phyloP scores from a whole-genome alignment of 139 green algal genomes.

The Picochlorum sp. region DNA sequence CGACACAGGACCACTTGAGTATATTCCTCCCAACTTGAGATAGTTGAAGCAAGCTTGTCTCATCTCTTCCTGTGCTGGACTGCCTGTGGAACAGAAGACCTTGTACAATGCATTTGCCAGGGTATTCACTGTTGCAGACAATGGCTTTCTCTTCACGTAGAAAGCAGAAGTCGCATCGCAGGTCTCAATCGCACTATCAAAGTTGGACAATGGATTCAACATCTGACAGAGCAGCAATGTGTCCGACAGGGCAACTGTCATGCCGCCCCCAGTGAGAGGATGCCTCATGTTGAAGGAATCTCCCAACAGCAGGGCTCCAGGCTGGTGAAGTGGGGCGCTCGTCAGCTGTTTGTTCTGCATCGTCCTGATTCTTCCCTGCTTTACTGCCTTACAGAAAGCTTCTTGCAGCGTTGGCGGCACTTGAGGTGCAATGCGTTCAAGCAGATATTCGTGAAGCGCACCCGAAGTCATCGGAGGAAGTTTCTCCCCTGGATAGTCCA shows the following conservation, averaged over 20 bases:
- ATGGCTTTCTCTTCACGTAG: conserved; percentile 76
- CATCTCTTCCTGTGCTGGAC: conserved; percentile 90
- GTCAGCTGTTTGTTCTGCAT: conserved; percentile 72
- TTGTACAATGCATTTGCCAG: conserved; percentile 95
- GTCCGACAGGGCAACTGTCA: conserved; percentile 91
- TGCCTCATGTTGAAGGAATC: conserved; percentile 99
- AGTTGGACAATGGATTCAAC: conserved; percentile 57
- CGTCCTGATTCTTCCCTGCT: conserved; percentile 50
- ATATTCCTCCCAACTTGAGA: conserved; percentile 78
- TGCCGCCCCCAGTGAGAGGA: conserved; percentile 79
- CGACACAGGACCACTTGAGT: conserved; percentile 69
- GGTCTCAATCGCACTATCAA: conserved; percentile 61
- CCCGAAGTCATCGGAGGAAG: conserved; percentile 44
- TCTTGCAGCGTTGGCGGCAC: conserved; percentile 62
- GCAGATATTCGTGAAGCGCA: conserved; percentile 56
- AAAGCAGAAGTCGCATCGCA: conserved; percentile 64
- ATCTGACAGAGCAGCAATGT: conserved; percentile 74
- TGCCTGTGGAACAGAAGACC: conserved; percentile 73
- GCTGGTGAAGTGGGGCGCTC: conserved; percentile 61
- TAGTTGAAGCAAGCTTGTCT: conserved; percentile 96
- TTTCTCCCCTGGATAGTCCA: conserved; percentile 83
- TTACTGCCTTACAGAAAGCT: conserved; percentile 60
- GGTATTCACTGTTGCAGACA: conserved; percentile 97
- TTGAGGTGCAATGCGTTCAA: conserved; percentile 38
- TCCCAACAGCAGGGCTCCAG: conserved; percentile 85